Base-by-base conservation (phyloP, 495 filamentous ascomycete genomes). In the Parachaetomium inaequale region DNA sequence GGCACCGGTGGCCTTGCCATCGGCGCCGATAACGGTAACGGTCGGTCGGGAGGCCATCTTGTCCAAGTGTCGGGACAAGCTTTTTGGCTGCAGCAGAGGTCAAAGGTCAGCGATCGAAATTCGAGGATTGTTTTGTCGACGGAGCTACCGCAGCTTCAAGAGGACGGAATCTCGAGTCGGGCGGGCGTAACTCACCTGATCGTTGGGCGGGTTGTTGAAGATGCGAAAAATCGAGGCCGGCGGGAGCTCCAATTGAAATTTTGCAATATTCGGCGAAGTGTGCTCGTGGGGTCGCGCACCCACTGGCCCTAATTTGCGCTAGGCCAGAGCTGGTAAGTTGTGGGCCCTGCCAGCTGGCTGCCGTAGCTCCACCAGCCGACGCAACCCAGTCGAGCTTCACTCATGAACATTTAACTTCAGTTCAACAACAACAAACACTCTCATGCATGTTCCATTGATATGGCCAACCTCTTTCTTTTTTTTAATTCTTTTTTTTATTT, bases 1-100 rank as follows among this genome's bases (percentile, higher is more conserved):
- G 72, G 85, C 84, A 75, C 89, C 88, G 81, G 87, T 88, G 81
- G 93, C 81, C 78, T 87, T 84, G 81, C 94, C 95, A 86, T 96
- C 92, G 77, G 89, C 90, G 76, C 85, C 83, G 82, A 96, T 85
- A 80, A 98, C 91, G 75, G 91, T 90, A 79, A 96, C 93, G 72
- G 92, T 96, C 70, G 93, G 94, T 81, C 93, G 85, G 75, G 88
- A 91, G 81, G 92, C 89, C 92, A 96, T 94, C 82, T 77, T 87
- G 82, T 79, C 70, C 62, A 59, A 58, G 50, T 61, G 53, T 66
- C 59, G 62, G 66, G 58, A 66, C 64, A 66, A 66, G 64, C 56
- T 23, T 66, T 61, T 64, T 45, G 63, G 36, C 53, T 59, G 62
- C 10, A 55, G 25, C 17, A 40, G 60, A 43, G 51, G 34, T 52